Evolutionary conservation across 1,284 basidiomycete species (phyloP).

Genomic region (Fistulina hepatica): DNA sequence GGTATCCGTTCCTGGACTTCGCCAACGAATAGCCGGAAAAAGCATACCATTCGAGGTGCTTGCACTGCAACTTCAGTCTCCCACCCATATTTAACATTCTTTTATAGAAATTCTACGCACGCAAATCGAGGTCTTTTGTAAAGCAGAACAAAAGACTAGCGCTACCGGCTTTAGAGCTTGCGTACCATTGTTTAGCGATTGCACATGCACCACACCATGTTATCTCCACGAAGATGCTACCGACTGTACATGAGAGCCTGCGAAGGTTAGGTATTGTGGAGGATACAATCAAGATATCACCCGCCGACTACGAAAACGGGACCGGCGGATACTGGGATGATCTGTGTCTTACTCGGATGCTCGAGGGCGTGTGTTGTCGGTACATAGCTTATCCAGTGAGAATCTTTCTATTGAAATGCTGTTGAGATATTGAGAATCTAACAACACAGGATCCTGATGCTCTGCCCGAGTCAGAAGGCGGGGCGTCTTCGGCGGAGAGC

Average conservation of each 20-base stretch:
- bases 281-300: background rate
- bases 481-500: conserved; percentile 31
- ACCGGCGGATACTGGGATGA: conserved; percentile 74
- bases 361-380: conserved; percentile 74
- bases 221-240: conserved; percentile 44
- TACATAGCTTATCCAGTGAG: conserved; percentile 75
- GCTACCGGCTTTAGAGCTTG: conserved; percentile 80
- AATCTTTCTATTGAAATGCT: conserved; percentile 15
- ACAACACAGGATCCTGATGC: conserved; percentile 33
- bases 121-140: conserved; percentile 83
- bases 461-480: conserved; percentile 23
- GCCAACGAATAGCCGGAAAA: conserved; percentile 83
- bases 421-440: conserved; percentile 1
- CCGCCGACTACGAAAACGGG: background rate
- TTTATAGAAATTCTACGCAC: conserved; percentile 76
- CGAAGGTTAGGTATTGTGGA: background rate
- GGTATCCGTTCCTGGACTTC: conserved; percentile 49
- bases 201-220: conserved; percentile 49
- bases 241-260: conserved; percentile 37
- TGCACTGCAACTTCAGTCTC: conserved; percentile 1
- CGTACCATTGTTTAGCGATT: conserved; percentile 70
- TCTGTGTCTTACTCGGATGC: conserved; percentile 70
- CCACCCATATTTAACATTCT: conserved; percentile 1
- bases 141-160: conserved; percentile 60
- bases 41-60: conserved; percentile 81